Conservation (phyloP, 805 yeast genomes). For the Torulaspora microellipsoides region DNA sequence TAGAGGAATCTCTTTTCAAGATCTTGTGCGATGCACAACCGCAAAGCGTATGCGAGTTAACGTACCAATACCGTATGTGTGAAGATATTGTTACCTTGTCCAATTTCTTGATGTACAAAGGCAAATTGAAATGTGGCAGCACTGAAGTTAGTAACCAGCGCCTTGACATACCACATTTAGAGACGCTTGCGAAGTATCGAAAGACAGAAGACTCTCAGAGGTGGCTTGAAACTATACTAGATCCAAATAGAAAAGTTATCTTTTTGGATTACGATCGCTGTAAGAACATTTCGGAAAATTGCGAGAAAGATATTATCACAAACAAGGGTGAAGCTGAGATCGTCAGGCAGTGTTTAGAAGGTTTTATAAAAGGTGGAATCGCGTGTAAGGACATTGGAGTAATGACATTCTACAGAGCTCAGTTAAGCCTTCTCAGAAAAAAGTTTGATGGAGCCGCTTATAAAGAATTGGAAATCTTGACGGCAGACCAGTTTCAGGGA, state of each 20-base stretch:
- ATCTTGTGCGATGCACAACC: conserved; percentile 70
- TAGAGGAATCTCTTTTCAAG: conserved; percentile 74
- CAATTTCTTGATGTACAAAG: conserved; percentile 72
- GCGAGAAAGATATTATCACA: conserved; percentile 63
- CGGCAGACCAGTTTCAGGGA: conserved; percentile 96
- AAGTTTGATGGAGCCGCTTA: conserved; percentile 23
- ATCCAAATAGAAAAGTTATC: conserved; percentile 56
- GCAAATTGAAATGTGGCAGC: conserved; percentile 72
- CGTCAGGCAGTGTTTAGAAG: conserved; percentile 56
- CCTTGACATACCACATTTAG: conserved; percentile 45
- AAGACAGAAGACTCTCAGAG: background rate
- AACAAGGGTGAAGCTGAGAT: conserved; percentile 70
- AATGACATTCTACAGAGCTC: conserved; percentile 86
- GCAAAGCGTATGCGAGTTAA: conserved; percentile 64
- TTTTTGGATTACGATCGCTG: conserved; percentile 72
- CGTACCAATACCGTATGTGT: conserved; percentile 90
- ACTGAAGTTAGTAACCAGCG: conserved; percentile 54
- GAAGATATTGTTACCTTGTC: conserved; percentile 80
- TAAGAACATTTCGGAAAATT: conserved; percentile 50
- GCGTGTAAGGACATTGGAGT: conserved; percentile 63
- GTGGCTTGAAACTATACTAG: conserved; percentile 59
- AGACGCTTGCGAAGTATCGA: conserved; percentile 9
- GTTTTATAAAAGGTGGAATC: conserved; percentile 58
- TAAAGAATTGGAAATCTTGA: conserved; percentile 64
- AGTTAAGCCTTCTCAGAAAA: conserved; percentile 47